Base-by-base conservation (phyloP, 2,329 filamentous ascomycete species). In the Alternaria sp. region DNA sequence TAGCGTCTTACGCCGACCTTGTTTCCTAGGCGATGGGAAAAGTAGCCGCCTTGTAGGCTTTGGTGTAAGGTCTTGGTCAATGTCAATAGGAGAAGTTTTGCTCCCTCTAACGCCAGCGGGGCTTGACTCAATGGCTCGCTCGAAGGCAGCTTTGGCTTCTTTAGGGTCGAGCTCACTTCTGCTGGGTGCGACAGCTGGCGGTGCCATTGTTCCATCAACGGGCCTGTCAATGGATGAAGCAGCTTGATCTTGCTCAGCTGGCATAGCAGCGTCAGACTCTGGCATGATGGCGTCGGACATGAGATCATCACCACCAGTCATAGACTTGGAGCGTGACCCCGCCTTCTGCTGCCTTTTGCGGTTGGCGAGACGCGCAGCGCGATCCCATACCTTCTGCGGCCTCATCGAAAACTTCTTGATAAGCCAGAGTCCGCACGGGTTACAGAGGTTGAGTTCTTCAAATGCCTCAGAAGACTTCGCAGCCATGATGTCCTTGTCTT, bases 341-440 rank as follows among this genome's bases (percentile, higher is more conserved):
- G 63, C 58, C 40, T 62, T 81, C 21, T 68, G 69, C 30, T 72
- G 74, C 54, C 72, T 71, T 60, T 74, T 76, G 17, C 72, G 71
- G 57, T 77, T 75, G 88, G 65, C 54, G 12, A 57, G 56, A 17
- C 92, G 65, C 26, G 66, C 65, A 9, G 69, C 50, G 49, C 75
- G 75, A 57, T 91, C 90, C 95, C 95, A 99, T 68, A 90, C 89
- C 64, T 95, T 89, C 57, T 89, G 84, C 3, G 96, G 96, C 9
- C 96, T 90, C 83, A 97, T 96, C 23, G 83, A 86, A 74, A 92
- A 93, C 80, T 91, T 93, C 75, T 97, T 98, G 64, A 90, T 89
- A 71, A 99, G 90, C 93, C 93, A 99, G 45, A 99, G 89, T 17
- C 96, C 96, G 77, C 96, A 99, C 62, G 95, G 93, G 78, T 99